Conservation (phyloP, 2,329 filamentous ascomycete species). For the Curvularia hawaiiensis region DNA sequence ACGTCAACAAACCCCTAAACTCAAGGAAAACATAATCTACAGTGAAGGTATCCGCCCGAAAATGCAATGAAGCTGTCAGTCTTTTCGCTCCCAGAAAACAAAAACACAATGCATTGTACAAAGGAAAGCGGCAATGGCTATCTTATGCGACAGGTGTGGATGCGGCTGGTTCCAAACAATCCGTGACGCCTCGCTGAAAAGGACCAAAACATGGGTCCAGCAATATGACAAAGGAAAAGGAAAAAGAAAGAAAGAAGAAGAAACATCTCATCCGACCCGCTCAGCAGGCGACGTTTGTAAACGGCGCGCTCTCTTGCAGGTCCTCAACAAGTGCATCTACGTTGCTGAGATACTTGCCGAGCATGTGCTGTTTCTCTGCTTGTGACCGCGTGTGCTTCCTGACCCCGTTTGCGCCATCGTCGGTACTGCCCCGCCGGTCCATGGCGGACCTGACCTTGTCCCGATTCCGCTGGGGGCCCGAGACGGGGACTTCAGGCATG, state of each 20-base stretch:
- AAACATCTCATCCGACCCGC: constrained; percentile 8
- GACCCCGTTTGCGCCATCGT: constrained; percentile 34
- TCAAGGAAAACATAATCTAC: constrained; percentile 26
- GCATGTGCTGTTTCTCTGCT: constrained; percentile 79
- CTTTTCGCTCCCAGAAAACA: constrained; percentile 8
- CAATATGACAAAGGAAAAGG: constrained; percentile 23
- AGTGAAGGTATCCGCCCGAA: constrained; percentile 24
- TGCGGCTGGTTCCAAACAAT: constrained; percentile 20
- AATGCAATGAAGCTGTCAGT: constrained; percentile 26
- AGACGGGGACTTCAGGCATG: constrained; percentile 79
- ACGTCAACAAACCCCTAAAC: constrained; percentile 4
- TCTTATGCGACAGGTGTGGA: constrained; percentile 15
- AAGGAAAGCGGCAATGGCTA: constrained; percentile 21
- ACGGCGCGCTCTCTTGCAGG: constrained; percentile 75
- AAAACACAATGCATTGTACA: constrained; percentile 10
- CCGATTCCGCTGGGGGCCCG: constrained; percentile 43
- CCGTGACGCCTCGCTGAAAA: constrained; percentile 36
- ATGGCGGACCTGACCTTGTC: constrained; percentile 42
- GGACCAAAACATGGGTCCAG: constrained; percentile 17
- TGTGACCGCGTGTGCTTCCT: constrained; percentile 62
- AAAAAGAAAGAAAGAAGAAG: background rate
- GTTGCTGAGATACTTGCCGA: constrained; percentile 75
- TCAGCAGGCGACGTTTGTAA: constrained; percentile 40
- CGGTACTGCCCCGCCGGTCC: constrained; percentile 39
- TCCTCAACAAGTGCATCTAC: constrained; percentile 87